Evolutionary conservation across 208 protist species (phyloP).

Genomic region (Phytomonas serpens): DNA sequence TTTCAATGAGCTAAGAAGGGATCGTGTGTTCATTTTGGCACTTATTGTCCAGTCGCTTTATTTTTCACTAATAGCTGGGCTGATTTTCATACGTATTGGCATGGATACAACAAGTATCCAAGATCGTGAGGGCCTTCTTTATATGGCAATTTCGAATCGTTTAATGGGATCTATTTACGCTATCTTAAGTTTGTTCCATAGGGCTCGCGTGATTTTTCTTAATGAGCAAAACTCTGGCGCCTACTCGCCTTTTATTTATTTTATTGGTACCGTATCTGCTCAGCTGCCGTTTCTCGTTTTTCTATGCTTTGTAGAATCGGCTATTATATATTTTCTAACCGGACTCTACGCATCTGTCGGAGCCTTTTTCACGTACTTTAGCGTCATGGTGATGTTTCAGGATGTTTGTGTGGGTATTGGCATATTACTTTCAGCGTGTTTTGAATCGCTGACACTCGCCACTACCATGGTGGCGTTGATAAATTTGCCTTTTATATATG

Average conservation of each 20-base stretch:
- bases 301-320: conserved; percentile 27
- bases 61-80: conserved; percentile 51
- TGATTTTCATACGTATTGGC: conserved; percentile 66
- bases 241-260: conserved; percentile 59
- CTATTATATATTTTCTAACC: conserved; percentile 60
- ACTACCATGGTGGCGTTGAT: conserved; percentile 44
- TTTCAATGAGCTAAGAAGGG: conserved; percentile 29
- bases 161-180: conserved; percentile 42
- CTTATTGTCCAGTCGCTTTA: conserved; percentile 39
- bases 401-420: conserved; percentile 43
- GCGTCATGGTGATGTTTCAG: conserved; percentile 31
- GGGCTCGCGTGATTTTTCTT: conserved; percentile 36
- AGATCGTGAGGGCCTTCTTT: conserved; percentile 57
- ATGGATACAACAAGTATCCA: conserved; percentile 39
- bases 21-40: conserved; percentile 36
- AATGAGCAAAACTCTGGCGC: conserved; percentile 61
- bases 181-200: conserved; percentile 46
- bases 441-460: conserved; percentile 25
- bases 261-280: conserved; percentile 27
- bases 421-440: conserved; percentile 44
- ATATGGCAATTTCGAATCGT: conserved; percentile 58
- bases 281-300: conserved; percentile 47
- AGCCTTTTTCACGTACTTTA: conserved; percentile 59
- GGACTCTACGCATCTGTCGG: conserved; percentile 28
- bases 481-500: conserved; percentile 49